phyloP scores from a whole-genome alignment of 2,329 filamentous ascomycete species.

The Xylaria sp. region DNA sequence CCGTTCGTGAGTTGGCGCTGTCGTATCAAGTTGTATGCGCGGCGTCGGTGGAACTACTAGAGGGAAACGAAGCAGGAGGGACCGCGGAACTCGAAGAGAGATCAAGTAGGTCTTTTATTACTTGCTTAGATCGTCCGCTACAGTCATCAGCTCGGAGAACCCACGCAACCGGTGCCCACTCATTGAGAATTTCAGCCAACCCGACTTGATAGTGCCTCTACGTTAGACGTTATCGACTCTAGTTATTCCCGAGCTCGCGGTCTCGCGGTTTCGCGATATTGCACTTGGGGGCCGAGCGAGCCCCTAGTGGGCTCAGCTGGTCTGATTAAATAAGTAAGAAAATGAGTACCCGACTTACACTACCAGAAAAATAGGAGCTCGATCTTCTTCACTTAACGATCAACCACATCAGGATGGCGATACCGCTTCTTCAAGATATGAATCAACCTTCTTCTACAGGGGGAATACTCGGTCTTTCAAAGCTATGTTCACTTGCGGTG shows the following conservation, averaged over 20 bases:
- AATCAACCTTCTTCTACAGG: neutral
- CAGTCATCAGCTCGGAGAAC: slow-evolving; percentile 7
- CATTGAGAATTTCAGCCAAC: neutral
- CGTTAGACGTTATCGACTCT: neutral
- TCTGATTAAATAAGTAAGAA: neutral
- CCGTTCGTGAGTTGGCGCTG: neutral
- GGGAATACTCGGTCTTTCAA: neutral
- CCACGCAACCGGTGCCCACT: slow-evolving; percentile 5
- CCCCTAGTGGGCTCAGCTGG: neutral
- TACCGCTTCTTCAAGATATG: slow-evolving; percentile 1
- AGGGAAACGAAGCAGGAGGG: neutral
- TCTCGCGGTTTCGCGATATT: slow-evolving; percentile 12
- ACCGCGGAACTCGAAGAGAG: neutral
- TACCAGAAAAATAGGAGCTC: neutral
- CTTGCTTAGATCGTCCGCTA: slow-evolving; percentile 5
- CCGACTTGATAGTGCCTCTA: neutral
- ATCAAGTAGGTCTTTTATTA: neutral
- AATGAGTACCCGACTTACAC: neutral
- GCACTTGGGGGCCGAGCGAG: neutral
- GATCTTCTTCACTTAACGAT: neutral
- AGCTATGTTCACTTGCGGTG: neutral
- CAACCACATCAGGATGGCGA: neutral
- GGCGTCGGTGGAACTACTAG: neutral
- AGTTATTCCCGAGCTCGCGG: slow-evolving; percentile 4
- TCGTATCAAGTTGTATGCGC: neutral